Evolutionary conservation across 345 rosid genomes (phyloP).

Genomic region (Mangifera indica): DNA sequence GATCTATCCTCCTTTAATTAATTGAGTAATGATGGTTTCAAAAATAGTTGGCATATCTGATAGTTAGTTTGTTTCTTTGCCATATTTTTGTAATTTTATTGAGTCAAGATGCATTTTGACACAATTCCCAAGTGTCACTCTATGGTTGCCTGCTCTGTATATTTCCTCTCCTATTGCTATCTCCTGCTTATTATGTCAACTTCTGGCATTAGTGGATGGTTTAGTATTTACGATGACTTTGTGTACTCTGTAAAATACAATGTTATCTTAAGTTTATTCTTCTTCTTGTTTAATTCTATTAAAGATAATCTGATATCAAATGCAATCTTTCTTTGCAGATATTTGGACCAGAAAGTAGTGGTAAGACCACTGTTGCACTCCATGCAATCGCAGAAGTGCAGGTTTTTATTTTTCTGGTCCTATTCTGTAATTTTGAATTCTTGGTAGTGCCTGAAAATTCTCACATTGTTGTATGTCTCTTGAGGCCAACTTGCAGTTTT

Average conservation of each 20-base stretch:
- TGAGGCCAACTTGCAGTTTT: conserved; percentile 12
- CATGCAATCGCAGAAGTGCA: conserved; percentile 99
- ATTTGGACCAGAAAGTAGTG: conserved; percentile 96
- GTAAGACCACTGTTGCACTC: conserved; percentile 93
- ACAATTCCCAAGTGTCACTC: neutral
- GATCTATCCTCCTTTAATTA: no score
- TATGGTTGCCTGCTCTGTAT: neutral
- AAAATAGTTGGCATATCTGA: no score
- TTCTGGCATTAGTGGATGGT: neutral
- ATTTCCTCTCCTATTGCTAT: neutral
- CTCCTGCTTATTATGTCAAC: neutral
- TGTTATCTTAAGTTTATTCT: no score
- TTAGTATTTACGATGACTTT: neutral
- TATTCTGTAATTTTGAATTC: conserved; percentile 16
- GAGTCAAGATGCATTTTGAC: no score
- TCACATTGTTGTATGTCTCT: neutral
- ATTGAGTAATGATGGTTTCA: no score
- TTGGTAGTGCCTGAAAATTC: conserved; percentile 7
- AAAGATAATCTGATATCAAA: no score
- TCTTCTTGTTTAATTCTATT: no score
- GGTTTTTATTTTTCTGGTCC: conserved; percentile 39
- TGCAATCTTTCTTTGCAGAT: no score
- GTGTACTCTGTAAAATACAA: neutral
- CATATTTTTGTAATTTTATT: no score
- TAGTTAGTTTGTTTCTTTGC: no score